Base-by-base conservation (phyloP, 2,329 filamentous ascomycete genomes). In the Microcera coccophila region DNA sequence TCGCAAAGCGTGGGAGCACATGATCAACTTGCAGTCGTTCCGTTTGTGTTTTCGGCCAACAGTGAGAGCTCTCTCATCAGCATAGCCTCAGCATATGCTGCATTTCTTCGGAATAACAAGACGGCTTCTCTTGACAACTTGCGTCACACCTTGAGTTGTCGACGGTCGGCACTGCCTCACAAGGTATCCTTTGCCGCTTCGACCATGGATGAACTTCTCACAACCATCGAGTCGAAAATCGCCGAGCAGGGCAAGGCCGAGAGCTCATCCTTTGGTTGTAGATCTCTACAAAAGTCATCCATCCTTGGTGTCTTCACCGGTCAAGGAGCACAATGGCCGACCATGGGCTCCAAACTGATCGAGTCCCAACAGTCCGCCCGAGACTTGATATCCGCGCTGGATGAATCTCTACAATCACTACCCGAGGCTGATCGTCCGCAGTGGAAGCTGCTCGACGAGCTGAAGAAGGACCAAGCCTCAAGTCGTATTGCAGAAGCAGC, bases 251-350 rank as follows among this genome's bases (percentile, higher is more conserved):
- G 38, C 41, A n/a, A n/a, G n/a, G n/a, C n/a, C n/a, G n/a, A n/a
- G n/a, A n/a, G n/a, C n/a, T n/a, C n/a, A n/a, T n/a, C n/a, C n/a
- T n/a, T n/a, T n/a, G n/a, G n/a, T n/a, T n/a, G n/a, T n/a, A n/a
- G 14, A 5, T 28, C n/a, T n/a, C n/a, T n/a, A n/a, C n/a, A n/a
- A n/a, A n/a, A n/a, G n/a, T n/a, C n/a, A n/a, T n/a, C n/a, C n/a
- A n/a, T n/a, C n/a, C n/a, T 26, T 12, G 22, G 22, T 7, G 12
- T 49, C 14, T 50, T 67, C 45, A 69, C 64, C 5, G 66, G 66
- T 8, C 63, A 66, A 39, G 64, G 64, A 15, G 64, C 62, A 3
- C 62, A 64, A 43, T 63, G 58, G 58, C 20, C 31, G 14, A 39
- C 35, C 4, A 50, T 67, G 63, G 63, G 63, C 36, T 39, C 37